Percentiles rank a stretch among this genome's conserved stretches.
Conservation (phyloP, 352 stramenopile species). For the Globisporangium perplexum region DNA sequence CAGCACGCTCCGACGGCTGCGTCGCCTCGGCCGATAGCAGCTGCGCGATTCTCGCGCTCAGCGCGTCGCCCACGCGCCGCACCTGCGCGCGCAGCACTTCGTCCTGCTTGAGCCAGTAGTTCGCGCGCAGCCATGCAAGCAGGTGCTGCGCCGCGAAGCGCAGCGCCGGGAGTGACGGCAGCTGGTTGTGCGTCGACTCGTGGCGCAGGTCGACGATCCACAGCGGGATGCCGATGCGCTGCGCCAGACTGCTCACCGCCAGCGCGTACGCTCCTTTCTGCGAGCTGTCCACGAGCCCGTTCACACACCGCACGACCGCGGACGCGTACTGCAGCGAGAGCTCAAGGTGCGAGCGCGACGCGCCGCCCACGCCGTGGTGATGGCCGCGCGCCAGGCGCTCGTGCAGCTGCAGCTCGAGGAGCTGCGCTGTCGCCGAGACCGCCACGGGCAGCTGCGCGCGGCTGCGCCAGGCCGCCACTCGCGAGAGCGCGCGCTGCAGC, state of each 20-base stretch:
- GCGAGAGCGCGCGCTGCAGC: conserved; percentile 51
- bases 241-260: conserved; percentile 71
- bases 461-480: conserved; percentile 62
- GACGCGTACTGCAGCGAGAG: conserved; percentile 64
- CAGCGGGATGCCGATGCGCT: conserved; percentile 87
- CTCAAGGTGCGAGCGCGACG: conserved; percentile 73
- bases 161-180: conserved; percentile 87
- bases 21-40: conserved; percentile 7
- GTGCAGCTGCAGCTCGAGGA: conserved; percentile 73
- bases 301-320: conserved; percentile 72
- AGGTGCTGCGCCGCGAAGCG: conserved; percentile 84
- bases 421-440: conserved; percentile 68
- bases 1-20: not conserved
- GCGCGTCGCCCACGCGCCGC: conserved; percentile 27
- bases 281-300: conserved; percentile 76
- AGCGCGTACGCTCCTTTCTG: conserved; percentile 74
- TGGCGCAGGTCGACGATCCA: conserved; percentile 94
- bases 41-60: conserved; percentile 23
- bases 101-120: conserved; percentile 87
- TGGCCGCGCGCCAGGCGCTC: conserved; percentile 61
- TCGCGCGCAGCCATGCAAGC: conserved; percentile 79
- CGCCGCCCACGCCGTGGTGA: conserved; percentile 60
- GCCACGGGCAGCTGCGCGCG: conserved; percentile 68
- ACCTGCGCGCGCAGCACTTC: conserved; percentile 41
- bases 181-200: conserved; percentile 90